phyloP scores from a whole-genome alignment of 805 yeast genomes.

The Torulaspora indica region DNA sequence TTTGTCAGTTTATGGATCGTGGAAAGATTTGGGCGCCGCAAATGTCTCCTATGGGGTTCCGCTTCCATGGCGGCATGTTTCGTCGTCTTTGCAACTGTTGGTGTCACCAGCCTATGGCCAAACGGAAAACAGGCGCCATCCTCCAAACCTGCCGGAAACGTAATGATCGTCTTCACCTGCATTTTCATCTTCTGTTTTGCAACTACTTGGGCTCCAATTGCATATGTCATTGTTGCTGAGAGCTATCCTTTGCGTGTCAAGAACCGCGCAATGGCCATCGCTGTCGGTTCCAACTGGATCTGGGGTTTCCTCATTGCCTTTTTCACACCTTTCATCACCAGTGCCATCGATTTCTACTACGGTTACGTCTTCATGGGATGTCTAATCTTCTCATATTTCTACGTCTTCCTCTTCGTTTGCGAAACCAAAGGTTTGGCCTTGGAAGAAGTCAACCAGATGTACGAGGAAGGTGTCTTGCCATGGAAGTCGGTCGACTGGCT shows the following conservation, averaged over 20 bases:
- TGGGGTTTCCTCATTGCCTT: conserved; percentile 67
- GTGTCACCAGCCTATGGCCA: conserved; percentile 46
- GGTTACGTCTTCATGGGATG: conserved; percentile 62
- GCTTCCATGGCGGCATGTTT: conserved; percentile 45
- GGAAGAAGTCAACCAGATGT: conserved; percentile 72
- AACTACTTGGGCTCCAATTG: conserved; percentile 71
- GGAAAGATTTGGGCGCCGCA: conserved; percentile 53
- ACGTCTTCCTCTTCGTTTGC: conserved; percentile 63
- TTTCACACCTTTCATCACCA: conserved; percentile 66
- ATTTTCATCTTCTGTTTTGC: conserved; percentile 69
- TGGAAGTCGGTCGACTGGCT: conserved; percentile 48
- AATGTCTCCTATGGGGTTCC: conserved; percentile 46
- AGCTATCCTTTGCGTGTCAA: conserved; percentile 69
- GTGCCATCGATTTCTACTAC: conserved; percentile 59
- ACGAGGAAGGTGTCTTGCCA: conserved; percentile 38
- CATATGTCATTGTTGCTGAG: conserved; percentile 61
- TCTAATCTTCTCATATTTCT: conserved; percentile 50
- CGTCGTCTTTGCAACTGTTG: conserved; percentile 54
- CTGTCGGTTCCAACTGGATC: conserved; percentile 59
- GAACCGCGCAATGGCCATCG: conserved; percentile 52
- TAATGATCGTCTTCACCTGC: conserved; percentile 68
- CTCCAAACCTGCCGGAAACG: conserved; percentile 56
- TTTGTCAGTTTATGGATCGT: conserved; percentile 48
- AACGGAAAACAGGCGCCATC: conserved; percentile 42
- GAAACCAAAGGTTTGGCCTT: conserved; percentile 76